Evolutionary conservation across 352 stramenopile species (phyloP), one percentile per base, ranked within the genome.

Genomic region (Phytophthora citrophthora): DNA sequence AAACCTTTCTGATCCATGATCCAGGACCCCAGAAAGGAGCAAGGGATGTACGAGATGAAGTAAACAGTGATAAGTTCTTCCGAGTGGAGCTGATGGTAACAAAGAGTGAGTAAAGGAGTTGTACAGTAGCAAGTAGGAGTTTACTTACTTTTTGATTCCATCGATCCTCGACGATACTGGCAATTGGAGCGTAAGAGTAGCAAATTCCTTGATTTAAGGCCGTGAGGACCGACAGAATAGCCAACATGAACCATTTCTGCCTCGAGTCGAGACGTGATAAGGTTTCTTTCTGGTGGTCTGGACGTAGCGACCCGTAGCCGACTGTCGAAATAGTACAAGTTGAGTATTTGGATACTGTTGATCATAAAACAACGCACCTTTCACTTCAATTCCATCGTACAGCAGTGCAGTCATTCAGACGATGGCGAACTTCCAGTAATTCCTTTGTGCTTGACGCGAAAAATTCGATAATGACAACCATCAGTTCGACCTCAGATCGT

Each of bases 171-270:
- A 71, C 70, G 26, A 88, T 72, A 29, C 67, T 84, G 23, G 77
- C 72, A 26, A 91, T 86, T 15, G 82, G 79, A 13, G 82, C 82
- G 61, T 89, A 91, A 32, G 82, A 89, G 66, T 88, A 89, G 73
- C 83, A 91, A 34, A 90, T 82, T 11, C 67, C 76, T 54, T 90
- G 80, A 54, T 89, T 91, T 20, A 89, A 53, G 20, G 67, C 77
- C 29, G 75, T 81, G 39, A 91, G 75, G 13, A 77, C 36, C 5
- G 79, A 89, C 27, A 91, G 60, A 27, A 91, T 72, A 7, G 58
- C 60, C 24, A 91, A 47, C 80, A 91, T 88, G 53, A 85, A 52
- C 82, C 82, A 91, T 56, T 91, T 91, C 53, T 53, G 27, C 13
- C 39, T 38, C 5, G 46, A 51, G 16, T 51, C 24, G 1, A 5